phyloP scores from a whole-genome alignment of 2,329 filamentous ascomycete genomes.

The Chalaropsis ovoidea region DNA sequence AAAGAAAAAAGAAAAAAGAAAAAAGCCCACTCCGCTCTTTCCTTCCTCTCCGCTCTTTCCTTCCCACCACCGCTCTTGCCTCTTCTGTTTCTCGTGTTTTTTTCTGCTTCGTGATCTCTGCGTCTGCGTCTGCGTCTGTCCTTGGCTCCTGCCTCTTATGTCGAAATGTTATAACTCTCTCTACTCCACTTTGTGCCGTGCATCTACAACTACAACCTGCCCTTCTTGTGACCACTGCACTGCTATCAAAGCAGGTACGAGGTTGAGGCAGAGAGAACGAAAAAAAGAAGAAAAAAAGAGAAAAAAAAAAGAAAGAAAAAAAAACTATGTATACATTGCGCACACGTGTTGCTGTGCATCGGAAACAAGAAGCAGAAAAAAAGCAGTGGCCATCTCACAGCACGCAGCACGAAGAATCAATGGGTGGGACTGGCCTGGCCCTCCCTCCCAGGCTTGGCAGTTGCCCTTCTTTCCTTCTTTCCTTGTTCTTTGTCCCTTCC shows the following conservation, averaged over 20 bases:
- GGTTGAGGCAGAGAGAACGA: background rate
- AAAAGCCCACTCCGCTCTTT: no score
- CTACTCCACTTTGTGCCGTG: background rate
- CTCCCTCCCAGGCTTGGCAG: background rate
- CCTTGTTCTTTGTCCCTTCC: background rate
- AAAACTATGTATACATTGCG: conserved; percentile 9
- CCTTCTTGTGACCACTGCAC: background rate
- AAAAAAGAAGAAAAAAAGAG: background rate
- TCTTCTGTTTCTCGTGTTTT: background rate
- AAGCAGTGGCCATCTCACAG: background rate
- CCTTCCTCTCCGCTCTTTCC: background rate
- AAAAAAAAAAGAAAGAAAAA: no score
- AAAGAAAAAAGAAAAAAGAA: no score
- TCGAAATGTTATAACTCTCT: background rate
- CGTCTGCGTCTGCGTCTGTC: background rate
- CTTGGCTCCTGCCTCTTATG: background rate
- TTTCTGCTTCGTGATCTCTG: background rate
- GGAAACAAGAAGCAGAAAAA: background rate
- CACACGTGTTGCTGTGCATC: no score
- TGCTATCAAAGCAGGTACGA: conserved; percentile 9
- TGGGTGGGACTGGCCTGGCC: background rate
- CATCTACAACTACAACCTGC: background rate
- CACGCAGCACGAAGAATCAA: background rate
- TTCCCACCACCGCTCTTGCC: background rate
- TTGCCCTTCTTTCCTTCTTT: conserved; percentile 13